Base-by-base conservation (phyloP, 2,329 filamentous ascomycete species). In the Monilinia laxa region DNA sequence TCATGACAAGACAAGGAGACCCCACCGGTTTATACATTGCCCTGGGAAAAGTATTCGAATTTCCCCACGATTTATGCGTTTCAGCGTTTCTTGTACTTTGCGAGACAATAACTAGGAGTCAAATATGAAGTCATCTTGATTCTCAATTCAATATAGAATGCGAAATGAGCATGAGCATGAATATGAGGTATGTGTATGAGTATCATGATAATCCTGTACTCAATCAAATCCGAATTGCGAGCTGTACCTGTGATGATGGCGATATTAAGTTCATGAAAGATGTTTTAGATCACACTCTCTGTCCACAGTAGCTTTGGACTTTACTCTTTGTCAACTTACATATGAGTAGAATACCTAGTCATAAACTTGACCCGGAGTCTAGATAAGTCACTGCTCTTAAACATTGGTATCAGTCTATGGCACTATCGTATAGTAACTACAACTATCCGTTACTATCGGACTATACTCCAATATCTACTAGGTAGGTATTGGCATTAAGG, bases 1-100 rank as follows among this genome's bases (percentile, higher is more conserved):
- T 10, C 28, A 49, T 60, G 42, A 23, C 42, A n/a, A 60, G 45
- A 38, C 25, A 60, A 49, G 57, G 57, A 60, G 57, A 60, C 45
- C 42, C 57, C 57, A 60, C 25, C 3, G n/a, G 57, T 12, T 51
- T 16, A 25, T 38, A 12, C 12, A 51, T 51, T 25, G 58, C 14
- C 28, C 31, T 23, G 58, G 18, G 20, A 60, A 60, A 25, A 7
- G 14, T 14, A 51, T 38, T 38, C 58, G 25, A 51, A 38, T 38
- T 60, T 38, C 58, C 58, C 58, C 58, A 10, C 58, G 45, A 51
- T 38, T 38, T 18, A 38, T 38, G 31, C 45, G 14, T 51, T 51
- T 51, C 28, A 38, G 28, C n/a, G 1, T 60, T 51, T 35, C 11
- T 35, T 51, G 4, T 51, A 45, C n/a, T 18, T 7, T 35, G 31